These are phyloP conservation scores for Arxiozyma telluris DNA, from an alignment of 1,139 yeast genomes.

Conservation along the genomic window DNA sequence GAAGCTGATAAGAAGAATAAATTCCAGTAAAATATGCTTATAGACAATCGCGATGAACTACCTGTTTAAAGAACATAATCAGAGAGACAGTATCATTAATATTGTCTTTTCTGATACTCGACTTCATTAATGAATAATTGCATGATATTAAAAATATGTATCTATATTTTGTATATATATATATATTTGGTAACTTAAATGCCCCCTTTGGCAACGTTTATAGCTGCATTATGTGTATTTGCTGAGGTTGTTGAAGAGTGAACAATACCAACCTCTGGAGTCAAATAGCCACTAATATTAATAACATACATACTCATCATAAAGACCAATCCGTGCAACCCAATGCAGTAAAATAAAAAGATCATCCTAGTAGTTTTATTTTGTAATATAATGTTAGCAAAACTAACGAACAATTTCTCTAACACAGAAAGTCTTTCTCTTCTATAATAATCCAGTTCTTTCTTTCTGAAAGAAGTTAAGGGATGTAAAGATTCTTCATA, in stretches of 20 bases:
- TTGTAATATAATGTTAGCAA: constrained; percentile 66
- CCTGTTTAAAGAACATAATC: no score
- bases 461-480: constrained; percentile 68
- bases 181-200: not conserved
- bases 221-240: not conserved
- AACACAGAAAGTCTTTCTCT: constrained; percentile 63
- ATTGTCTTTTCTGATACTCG: no score
- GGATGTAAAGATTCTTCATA: constrained; percentile 82
- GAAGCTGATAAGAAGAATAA: no score
- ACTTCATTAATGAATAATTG: no score
- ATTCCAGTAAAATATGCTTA: no score
- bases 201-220: constrained; percentile 1
- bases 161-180: no score
- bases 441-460: constrained; percentile 64
- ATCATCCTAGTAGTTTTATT: constrained; percentile 65
- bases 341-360: constrained; percentile 64
- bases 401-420: constrained; percentile 67
- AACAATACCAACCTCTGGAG: constrained; percentile 41
- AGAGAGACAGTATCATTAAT: not conserved
- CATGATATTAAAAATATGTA: not conserved
- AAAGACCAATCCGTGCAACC: constrained; percentile 69
- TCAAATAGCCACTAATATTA: constrained; percentile 37
- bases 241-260: constrained; percentile 11
- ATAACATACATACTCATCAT: constrained; percentile 52
- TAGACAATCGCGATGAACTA: not conserved